A percentile compares a stretch with the other conserved stretches of the same genome.
phyloP scores from a whole-genome alignment of 495 filamentous ascomycete genomes.

The Achaetomiella virescens region DNA sequence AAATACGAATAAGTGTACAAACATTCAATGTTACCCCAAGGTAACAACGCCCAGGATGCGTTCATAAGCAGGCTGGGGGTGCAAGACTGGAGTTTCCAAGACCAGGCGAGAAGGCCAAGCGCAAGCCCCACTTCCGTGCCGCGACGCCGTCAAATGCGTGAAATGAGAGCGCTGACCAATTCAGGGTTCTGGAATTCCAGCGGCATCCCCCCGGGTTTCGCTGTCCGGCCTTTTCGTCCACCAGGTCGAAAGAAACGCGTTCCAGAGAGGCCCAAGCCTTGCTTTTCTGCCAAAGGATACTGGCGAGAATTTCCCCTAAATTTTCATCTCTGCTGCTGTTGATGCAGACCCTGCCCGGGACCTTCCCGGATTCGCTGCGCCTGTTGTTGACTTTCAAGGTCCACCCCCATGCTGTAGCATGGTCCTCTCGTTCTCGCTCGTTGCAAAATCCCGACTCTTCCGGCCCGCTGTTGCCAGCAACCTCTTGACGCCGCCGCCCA shows the following conservation, averaged over 20 bases:
- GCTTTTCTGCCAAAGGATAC: not conserved
- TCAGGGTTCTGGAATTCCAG: conserved; percentile 20
- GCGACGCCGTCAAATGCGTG: conserved; percentile 25
- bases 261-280: not conserved
- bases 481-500: conserved; percentile 4
- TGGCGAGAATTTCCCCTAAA: not conserved
- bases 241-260: not conserved
- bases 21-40: not conserved
- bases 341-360: conserved; percentile 4
- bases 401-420: conserved; percentile 2
- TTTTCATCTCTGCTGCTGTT: not conserved
- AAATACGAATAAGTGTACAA: no score
- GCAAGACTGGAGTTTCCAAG: conserved; percentile 5
- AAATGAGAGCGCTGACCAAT: conserved; percentile 26
- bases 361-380: not conserved
- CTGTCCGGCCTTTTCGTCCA: conserved; percentile 10
- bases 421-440: conserved; percentile 9
- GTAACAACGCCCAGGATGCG: not conserved
- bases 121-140: conserved; percentile 18
- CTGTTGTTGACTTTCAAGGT: not conserved
- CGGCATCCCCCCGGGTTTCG: conserved; percentile 13
- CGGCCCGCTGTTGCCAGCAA: conserved; percentile 9
- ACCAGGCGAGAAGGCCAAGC: not conserved
- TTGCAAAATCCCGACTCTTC: conserved; percentile 17
- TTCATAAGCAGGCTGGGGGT: not conserved